These are phyloP conservation scores for Turritis glabra DNA, from an alignment of 345 rosid genomes.

Conservation along the genomic window DNA sequence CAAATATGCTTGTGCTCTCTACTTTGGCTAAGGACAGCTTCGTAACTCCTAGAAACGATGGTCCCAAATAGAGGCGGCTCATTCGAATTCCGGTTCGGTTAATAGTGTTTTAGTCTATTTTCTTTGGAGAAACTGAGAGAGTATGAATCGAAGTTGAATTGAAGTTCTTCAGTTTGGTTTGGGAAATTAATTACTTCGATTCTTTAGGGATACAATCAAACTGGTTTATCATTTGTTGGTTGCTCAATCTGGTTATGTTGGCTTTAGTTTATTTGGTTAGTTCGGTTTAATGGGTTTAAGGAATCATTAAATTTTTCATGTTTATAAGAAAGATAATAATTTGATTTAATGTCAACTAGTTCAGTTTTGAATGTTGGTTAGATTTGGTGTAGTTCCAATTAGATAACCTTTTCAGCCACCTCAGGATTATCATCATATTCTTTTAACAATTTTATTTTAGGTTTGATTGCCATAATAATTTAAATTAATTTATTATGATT, in stretches of 20 bases:
- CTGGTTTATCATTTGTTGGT: background rate
- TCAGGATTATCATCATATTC: background rate
- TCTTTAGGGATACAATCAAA: background rate
- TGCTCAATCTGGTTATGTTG: background rate
- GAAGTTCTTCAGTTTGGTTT: background rate
- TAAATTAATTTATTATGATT: background rate
- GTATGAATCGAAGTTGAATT: background rate
- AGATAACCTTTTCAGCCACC: background rate
- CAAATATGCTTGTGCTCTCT: conserved; percentile 22
- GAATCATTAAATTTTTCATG: too few species aligned
- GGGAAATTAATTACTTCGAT: background rate
- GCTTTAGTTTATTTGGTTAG: background rate
- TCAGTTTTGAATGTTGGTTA: background rate
- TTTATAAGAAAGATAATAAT: too few species aligned
- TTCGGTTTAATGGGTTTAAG: background rate
- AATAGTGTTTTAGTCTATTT: background rate
- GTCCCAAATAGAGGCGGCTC: background rate
- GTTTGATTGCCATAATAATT: background rate
- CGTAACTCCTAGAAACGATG: background rate
- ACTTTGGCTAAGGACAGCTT: conserved; percentile 13
- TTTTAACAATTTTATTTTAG: background rate
- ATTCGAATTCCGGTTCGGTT: background rate
- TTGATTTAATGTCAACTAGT: background rate
- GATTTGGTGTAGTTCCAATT: background rate
- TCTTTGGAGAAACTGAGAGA: background rate